Base-by-base conservation (phyloP, 192 early-diverging fungal genomes). In the Entomortierella beljakovae region DNA sequence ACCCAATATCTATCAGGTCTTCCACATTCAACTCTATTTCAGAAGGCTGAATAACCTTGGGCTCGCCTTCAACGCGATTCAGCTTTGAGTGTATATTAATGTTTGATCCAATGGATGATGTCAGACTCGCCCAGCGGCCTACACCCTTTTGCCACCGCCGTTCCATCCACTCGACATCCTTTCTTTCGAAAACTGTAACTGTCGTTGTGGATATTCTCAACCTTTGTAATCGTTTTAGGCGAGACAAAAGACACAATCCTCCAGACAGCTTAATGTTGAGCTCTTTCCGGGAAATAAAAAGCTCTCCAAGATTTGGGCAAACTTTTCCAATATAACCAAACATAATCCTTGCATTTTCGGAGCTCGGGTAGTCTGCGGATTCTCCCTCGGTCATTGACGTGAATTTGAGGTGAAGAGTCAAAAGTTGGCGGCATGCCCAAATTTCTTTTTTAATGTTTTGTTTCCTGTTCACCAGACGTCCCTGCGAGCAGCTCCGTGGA, bases 401-500 rank as follows among this genome's bases (percentile, higher is more conserved):
- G 61, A 62, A 33, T 32, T 35, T 42, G n/a, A 62, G 28, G 9
- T 48, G 32, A 32, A 62, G 61, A 22, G 61, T 62, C 31, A 23
- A 28, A 10, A 62, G 32, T 1, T 46, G 46, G 6, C 46, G 61
- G 10, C 61, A 62, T 18, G 61, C 61, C 61, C 61, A 62, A 6
- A 62, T 50, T 23, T 29, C 46, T n/a, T 50, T 62, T 22, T 48
- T 42, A n/a, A 48, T 49, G 46, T 46, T 35, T 28, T 16, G 31
- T 25, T 13, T 4, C 2, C 15, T 20, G 15, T 11, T 20, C 15
- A 46, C 20, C 20, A 3, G 43, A 11, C 20, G 43, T 15, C 15
- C 43, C 43, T 11, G 5, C 15, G 15, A 20, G 15, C 43, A 46
- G 43, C 15, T 46, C 20, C 43, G 43, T 11, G 43, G 43, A 20